These are phyloP conservation scores for Chaetoceros tenuissimus DNA, from an alignment of 108 stramenopile species.

Conservation along the genomic window DNA sequence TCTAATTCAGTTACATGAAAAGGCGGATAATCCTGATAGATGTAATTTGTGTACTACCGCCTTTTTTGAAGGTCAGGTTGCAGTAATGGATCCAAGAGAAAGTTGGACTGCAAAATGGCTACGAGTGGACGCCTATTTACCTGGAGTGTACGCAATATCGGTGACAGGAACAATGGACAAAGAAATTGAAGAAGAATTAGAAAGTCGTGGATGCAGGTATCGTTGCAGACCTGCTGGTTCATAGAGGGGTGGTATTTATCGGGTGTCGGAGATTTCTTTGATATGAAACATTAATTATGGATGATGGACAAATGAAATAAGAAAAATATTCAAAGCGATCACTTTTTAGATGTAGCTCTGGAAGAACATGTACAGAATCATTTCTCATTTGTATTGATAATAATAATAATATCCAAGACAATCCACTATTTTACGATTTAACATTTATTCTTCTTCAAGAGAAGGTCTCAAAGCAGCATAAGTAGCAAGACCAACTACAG, in stretches of 20 bases:
- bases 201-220: conserved; percentile 73
- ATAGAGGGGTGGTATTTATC: too few species aligned
- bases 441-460: neutral
- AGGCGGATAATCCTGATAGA: conserved; percentile 60
- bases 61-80: conserved; percentile 80
- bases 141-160: conserved; percentile 80
- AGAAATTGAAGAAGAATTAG: conserved; percentile 80
- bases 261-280: too few species aligned
- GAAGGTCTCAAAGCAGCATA: conserved; percentile 47
- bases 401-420: too few species aligned
- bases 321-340: neutral
- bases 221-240: conserved; percentile 53
- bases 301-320: neutral
- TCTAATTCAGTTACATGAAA: neutral
- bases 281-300: neutral
- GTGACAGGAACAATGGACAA: conserved; percentile 76
- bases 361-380: too few species aligned
- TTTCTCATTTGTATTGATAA: too few species aligned
- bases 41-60: conserved; percentile 71
- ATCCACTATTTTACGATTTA: too few species aligned
- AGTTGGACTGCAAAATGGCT: conserved; percentile 89
- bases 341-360: too few species aligned
- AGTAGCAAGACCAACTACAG: conserved; percentile 39
- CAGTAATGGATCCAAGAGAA: conserved; percentile 85
- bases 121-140: conserved; percentile 58